Evolutionary conservation across 768 basidiomycete species (phyloP).

Genomic region (Pleurotus tuoliensis): DNA sequence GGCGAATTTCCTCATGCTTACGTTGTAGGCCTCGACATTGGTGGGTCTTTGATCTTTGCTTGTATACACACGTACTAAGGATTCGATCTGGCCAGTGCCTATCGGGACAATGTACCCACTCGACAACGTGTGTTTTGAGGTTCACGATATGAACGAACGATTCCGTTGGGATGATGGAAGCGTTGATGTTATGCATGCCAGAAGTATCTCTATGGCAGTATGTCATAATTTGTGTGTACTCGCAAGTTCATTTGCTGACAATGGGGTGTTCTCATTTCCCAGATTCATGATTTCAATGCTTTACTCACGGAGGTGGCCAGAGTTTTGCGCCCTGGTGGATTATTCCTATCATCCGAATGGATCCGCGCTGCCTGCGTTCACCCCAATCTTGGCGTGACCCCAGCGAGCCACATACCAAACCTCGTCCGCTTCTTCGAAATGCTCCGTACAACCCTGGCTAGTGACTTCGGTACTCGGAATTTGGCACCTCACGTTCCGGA

Average conservation of each 20-base stretch:
- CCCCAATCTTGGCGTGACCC: slow-evolving; percentile 21
- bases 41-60: slow-evolving; percentile 35
- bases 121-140: slow-evolving; percentile 60
- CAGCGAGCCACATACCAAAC: slow-evolving; percentile 36
- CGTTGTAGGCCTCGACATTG: slow-evolving; percentile 75
- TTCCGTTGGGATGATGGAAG: slow-evolving; percentile 47
- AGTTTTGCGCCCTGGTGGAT: slow-evolving; percentile 65
- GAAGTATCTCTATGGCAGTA: slow-evolving; percentile 58
- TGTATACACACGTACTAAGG: neutral
- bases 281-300: slow-evolving; percentile 54
- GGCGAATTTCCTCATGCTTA: slow-evolving; percentile 55
- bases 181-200: slow-evolving; percentile 70
- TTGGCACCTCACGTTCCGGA: slow-evolving; percentile 33
- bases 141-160: slow-evolving; percentile 55
- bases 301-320: slow-evolving; percentile 58
- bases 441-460: slow-evolving; percentile 30
- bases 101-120: slow-evolving; percentile 63
- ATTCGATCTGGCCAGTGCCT: slow-evolving; percentile 44
- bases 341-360: slow-evolving; percentile 68
- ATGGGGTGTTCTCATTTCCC: neutral
- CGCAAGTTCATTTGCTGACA: neutral
- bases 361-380: slow-evolving; percentile 37
- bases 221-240: slow-evolving; percentile 21
- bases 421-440: slow-evolving; percentile 32
- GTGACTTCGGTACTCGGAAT: slow-evolving; percentile 31